phyloP scores from a whole-genome alignment of 768 basidiomycete genomes.

The Rubroboletus satanas region DNA sequence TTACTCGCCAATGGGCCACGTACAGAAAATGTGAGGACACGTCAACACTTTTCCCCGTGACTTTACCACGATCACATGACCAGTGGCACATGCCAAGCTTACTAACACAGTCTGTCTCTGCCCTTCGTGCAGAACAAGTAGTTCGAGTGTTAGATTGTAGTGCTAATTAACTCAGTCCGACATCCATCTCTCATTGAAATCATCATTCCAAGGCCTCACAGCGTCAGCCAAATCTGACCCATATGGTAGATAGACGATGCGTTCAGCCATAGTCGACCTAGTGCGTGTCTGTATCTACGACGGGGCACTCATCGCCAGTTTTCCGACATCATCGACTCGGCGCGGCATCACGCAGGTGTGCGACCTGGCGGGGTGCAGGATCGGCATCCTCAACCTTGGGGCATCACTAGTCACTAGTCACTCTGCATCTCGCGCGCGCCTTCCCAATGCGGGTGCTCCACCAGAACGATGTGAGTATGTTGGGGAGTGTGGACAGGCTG shows the following conservation, averaged over 20 bases:
- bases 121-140: too few relatives aligned
- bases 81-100: not conserved
- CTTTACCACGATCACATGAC: slow-evolving; percentile 27
- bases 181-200: too few relatives aligned
- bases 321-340: not conserved
- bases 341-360: not conserved
- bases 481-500: not conserved
- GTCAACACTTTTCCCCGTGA: not conserved
- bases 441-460: not conserved
- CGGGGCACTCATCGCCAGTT: not conserved
- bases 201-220: too few relatives aligned
- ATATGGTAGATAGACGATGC: too few relatives aligned
- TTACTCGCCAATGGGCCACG: too few relatives aligned
- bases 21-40: too few relatives aligned
- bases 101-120: too few relatives aligned
- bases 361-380: not conserved
- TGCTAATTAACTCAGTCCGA: too few relatives aligned
- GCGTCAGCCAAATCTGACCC: too few relatives aligned
- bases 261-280: too few relatives aligned
- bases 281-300: not conserved
- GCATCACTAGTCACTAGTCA: too few relatives aligned
- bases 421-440: not conserved
- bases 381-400: not conserved
- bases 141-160: too few relatives aligned
- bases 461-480: not conserved